Conservation (phyloP, 2,329 filamentous ascomycete genomes). For the Pyricularia sp. region DNA sequence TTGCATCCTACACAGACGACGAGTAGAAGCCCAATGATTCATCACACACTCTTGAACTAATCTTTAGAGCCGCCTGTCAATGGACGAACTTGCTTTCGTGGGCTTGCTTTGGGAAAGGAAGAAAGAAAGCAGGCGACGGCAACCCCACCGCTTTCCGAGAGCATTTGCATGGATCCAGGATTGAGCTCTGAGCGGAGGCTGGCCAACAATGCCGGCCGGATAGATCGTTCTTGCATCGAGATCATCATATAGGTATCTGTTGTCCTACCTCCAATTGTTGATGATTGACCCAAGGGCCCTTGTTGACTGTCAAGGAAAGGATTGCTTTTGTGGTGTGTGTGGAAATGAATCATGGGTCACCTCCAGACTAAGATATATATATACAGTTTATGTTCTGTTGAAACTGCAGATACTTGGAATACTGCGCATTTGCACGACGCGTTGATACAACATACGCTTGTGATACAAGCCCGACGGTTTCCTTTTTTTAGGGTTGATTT, state of each 20-base stretch:
- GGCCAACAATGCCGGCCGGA: neutral
- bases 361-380: neutral
- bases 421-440: neutral
- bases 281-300: neutral
- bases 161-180: neutral
- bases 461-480: neutral
- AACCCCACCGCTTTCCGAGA: neutral
- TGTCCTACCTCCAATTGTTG: neutral
- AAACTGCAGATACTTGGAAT: too few relatives aligned
- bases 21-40: neutral
- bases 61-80: neutral
- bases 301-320: neutral
- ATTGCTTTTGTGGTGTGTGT: neutral
- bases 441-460: neutral
- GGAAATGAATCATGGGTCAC: neutral
- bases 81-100: neutral
- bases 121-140: neutral
- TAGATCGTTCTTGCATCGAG: neutral
- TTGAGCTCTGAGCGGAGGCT: neutral
- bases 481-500: neutral
- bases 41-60: neutral
- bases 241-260: neutral
- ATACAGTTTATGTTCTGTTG: neutral
- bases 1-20: neutral
- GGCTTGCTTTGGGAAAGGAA: neutral